Base-by-base conservation (phyloP, 257 asterid species). In the Solanum peruvianum region DNA sequence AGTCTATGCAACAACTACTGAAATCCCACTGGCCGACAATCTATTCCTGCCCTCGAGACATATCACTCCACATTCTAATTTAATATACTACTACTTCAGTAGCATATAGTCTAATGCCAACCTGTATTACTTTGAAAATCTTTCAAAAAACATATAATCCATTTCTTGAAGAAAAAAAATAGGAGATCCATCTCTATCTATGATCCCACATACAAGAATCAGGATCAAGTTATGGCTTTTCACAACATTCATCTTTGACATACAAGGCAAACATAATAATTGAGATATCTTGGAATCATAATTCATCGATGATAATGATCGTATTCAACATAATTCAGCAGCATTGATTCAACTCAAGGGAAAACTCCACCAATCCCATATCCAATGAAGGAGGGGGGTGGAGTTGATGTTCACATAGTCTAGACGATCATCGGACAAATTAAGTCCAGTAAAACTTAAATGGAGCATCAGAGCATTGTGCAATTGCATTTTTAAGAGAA, bases 81-180 rank as follows among this genome's bases (percentile, higher is more conserved):
- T 45, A 72, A 60, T 86, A 85, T 80, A 82, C 86, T 58, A 91
- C 84, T 8, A 75, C 31, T 88, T 31, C 87, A 87, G 60, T 35
- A 88, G 80, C 78, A 71, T 85, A 88, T 56, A 86, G 91, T 91
- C 92, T 88, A 88, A 88, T 78, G 92, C 94, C 93, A 94, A 91
- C 93, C 96, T 93, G 94, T 91, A 93, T 92, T 86, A 86, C 90
- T 86, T 91, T 88, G 88, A 87, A 90, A 91, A 85, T 23, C 87
- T 87, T 89, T 90, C 87, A 76, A 85, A 88, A 73, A 88, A 87
- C 91, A 93, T 83, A 45, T 25, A 86, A 88, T 87, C 86, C 85
- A 88, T 80, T 87, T 88, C 87, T 91, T 86, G 89, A 88, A 90
- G 90, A 89, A 90, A 1, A 33, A 3, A 31, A 33, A 33, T 0